phyloP scores from a whole-genome alignment of 768 basidiomycete species.

The Termitomyces sp. region DNA sequence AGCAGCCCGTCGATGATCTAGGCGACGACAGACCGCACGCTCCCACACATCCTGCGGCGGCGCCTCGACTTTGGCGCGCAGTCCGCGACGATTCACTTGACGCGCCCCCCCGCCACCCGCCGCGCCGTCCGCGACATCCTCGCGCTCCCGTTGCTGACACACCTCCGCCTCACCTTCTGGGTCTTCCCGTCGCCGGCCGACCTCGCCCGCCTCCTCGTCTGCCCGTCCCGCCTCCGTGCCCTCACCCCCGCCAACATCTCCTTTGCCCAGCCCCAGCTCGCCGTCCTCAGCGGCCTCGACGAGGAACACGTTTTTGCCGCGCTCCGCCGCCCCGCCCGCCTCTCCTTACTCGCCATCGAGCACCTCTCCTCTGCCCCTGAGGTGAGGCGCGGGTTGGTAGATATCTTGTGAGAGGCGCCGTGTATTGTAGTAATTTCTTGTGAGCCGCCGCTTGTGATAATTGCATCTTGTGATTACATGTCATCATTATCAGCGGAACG shows the following conservation, averaged over 20 bases:
- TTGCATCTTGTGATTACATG: no score
- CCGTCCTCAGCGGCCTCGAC: background rate
- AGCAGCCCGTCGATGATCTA: constrained; percentile 28
- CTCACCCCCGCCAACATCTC: constrained; percentile 22
- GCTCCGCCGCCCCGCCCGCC: constrained; percentile 8
- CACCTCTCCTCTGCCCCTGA: constrained; percentile 28
- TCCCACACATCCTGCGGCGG: constrained; percentile 29
- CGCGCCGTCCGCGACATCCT: constrained; percentile 31
- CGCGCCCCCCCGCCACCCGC: constrained; percentile 27
- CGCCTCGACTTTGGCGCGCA: constrained; percentile 34
- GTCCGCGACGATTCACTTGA: constrained; percentile 30
- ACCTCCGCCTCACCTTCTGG: constrained; percentile 36
- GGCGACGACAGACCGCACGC: constrained; percentile 33
- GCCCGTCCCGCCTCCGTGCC: constrained; percentile 29
- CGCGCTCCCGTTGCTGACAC: constrained; percentile 27
- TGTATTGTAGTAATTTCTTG: no score
- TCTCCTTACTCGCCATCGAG: constrained; percentile 37
- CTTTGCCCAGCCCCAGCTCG: background rate
- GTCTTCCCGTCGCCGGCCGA: constrained; percentile 30
- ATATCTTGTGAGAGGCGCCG: no score
- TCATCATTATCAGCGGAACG: no score
- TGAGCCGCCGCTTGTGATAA: no score
- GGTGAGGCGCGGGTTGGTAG: no score
- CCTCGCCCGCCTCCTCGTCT: constrained; percentile 27
- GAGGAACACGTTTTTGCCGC: background rate